phyloP scores from a whole-genome alignment of 2,329 filamentous ascomycete species.

The Sporothrix pseudoabietina region DNA sequence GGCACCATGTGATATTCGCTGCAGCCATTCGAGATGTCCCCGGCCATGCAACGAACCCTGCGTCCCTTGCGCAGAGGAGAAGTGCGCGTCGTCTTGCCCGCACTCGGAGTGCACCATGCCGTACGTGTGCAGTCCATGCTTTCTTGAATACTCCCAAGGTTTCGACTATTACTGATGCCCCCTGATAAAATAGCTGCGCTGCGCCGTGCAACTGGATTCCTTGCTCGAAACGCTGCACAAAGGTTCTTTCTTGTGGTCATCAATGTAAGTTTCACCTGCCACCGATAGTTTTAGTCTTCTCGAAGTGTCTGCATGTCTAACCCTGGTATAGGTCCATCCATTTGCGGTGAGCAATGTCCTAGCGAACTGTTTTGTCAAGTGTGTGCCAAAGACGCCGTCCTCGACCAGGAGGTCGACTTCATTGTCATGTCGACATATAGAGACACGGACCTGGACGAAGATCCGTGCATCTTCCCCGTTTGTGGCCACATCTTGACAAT shows the following conservation, averaged over 20 bases:
- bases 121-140: slow-evolving; percentile 18
- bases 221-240: slow-evolving; percentile 61
- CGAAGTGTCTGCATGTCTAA: not conserved
- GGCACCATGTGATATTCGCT: slow-evolving; percentile 58
- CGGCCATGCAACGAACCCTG: slow-evolving; percentile 62
- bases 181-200: slow-evolving; percentile 52
- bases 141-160: not conserved
- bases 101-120: slow-evolving; percentile 46
- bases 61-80: slow-evolving; percentile 58
- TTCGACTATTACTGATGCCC: not conserved
- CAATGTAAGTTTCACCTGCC: slow-evolving; percentile 45
- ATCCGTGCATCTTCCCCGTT: slow-evolving; percentile 62
- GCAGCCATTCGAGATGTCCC: slow-evolving; percentile 47
- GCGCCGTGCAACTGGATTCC: slow-evolving; percentile 69
- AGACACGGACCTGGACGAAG: slow-evolving; percentile 60
- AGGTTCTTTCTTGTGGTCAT: slow-evolving; percentile 60
- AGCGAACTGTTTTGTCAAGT: slow-evolving; percentile 55
- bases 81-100: slow-evolving; percentile 58
- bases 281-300: not conserved
- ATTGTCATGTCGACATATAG: slow-evolving; percentile 56
- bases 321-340: slow-evolving; percentile 47
- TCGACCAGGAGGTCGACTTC: slow-evolving; percentile 54
- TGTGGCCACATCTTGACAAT: slow-evolving; percentile 67
- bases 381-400: slow-evolving; percentile 50
- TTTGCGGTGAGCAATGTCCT: slow-evolving; percentile 68